Conservation (phyloP, 495 filamentous ascomycete species). For the Xylaria venustula region DNA sequence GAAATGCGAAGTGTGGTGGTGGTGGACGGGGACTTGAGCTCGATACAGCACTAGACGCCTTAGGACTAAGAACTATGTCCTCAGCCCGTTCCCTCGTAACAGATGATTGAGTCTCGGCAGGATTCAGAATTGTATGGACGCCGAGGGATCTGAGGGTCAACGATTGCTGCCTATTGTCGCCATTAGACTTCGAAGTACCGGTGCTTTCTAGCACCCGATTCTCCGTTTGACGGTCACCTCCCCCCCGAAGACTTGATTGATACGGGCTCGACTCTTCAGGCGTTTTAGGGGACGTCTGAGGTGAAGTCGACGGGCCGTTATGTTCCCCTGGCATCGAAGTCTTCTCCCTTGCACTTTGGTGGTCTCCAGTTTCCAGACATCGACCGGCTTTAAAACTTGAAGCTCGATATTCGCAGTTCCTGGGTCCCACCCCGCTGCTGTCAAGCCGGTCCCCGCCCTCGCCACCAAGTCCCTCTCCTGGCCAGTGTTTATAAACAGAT, state of each 20-base stretch:
- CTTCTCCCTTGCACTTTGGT: slow-evolving; percentile 54
- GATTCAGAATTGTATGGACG: slow-evolving; percentile 54
- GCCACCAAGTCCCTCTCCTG: slow-evolving; percentile 21
- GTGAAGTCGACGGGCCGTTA: slow-evolving; percentile 48
- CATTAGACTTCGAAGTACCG: slow-evolving; percentile 25
- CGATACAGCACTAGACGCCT: slow-evolving; percentile 22
- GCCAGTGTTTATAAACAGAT: slow-evolving; percentile 2
- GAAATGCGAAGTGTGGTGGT: slow-evolving; percentile 29
- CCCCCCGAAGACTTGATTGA: slow-evolving; percentile 24
- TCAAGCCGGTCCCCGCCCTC: slow-evolving; percentile 34
- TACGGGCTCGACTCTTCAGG: slow-evolving; percentile 21
- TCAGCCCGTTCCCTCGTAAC: neutral
- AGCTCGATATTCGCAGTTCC: slow-evolving; percentile 26
- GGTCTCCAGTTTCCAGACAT: slow-evolving; percentile 52
- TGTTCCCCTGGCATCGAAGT: slow-evolving; percentile 58
- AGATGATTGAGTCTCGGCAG: slow-evolving; percentile 29
- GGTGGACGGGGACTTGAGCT: slow-evolving; percentile 30
- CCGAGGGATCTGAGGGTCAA: slow-evolving; percentile 42
- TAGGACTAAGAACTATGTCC: slow-evolving; percentile 19
- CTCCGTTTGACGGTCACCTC: slow-evolving; percentile 22
- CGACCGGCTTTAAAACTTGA: slow-evolving; percentile 40
- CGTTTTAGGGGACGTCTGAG: slow-evolving; percentile 33
- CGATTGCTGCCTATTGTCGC: slow-evolving; percentile 34
- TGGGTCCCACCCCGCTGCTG: slow-evolving; percentile 26
- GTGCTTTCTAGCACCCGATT: slow-evolving; percentile 21